Conservation (phyloP, 495 filamentous ascomycete species). For the Wilcoxina mikolae region DNA sequence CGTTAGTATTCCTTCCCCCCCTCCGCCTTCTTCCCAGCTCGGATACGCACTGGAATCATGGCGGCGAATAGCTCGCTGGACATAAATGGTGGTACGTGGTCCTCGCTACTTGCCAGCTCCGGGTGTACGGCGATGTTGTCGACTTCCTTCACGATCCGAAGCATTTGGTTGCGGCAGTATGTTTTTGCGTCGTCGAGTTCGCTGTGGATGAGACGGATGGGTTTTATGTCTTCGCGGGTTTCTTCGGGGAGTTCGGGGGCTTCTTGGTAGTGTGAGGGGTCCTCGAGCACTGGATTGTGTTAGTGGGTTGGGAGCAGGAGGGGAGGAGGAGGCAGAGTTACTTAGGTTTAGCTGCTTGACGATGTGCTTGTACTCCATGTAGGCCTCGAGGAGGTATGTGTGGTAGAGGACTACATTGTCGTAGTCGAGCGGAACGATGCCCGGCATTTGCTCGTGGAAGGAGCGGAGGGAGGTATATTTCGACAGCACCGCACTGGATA, state of each 20-base stretch:
- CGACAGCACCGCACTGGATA: conserved; percentile 1
- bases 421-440: background rate
- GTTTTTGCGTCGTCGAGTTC: conserved; percentile 10
- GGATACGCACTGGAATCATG: conserved; percentile 3
- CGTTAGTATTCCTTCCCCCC: no score
- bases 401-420: conserved; percentile 2
- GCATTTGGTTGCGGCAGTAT: conserved; percentile 5
- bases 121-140: conserved; percentile 5
- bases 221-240: background rate
- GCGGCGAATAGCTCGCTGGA: conserved; percentile 1
- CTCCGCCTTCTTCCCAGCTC: no score
- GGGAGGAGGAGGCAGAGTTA: background rate
- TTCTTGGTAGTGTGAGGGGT: background rate
- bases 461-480: conserved; percentile 1
- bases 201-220: background rate
- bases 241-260: background rate
- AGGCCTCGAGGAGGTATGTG: conserved; percentile 1
- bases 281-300: background rate
- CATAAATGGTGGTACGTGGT: conserved; percentile 6
- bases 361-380: conserved; percentile 7
- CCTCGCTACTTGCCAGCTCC: background rate
- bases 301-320: background rate
- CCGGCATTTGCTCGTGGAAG: conserved; percentile 1
- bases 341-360: conserved; percentile 1
- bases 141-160: conserved; percentile 8